phyloP scores from a whole-genome alignment of 805 yeast species.

The Yamadazyma kitorensis region DNA sequence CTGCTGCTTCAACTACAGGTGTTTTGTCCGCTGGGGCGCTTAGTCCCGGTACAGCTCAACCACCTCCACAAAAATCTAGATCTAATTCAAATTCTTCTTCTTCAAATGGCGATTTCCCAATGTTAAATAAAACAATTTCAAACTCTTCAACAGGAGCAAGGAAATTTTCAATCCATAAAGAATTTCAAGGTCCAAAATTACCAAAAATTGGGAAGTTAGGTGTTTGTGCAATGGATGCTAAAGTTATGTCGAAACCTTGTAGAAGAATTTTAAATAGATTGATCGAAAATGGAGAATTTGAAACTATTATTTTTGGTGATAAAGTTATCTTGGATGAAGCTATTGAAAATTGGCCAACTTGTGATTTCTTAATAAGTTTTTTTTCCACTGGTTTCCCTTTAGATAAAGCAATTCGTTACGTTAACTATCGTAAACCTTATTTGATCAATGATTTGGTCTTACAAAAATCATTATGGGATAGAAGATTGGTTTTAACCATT shows the following conservation, averaged over 20 bases:
- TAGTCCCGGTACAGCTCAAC: no score
- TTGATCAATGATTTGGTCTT: slow-evolving; percentile 82
- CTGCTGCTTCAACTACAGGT: no score
- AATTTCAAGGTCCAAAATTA: slow-evolving; percentile 45
- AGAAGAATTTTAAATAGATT: slow-evolving; percentile 83
- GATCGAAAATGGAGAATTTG: slow-evolving; percentile 92
- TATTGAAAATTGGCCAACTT: slow-evolving; percentile 98
- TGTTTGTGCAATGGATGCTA: slow-evolving; percentile 98
- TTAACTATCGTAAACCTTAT: slow-evolving; percentile 84
- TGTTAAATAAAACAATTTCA: slow-evolving; percentile 34
- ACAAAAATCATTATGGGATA: slow-evolving; percentile 97
- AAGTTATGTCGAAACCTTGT: slow-evolving; percentile 94
- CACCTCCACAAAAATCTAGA: slow-evolving; percentile 22
- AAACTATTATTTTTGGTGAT: slow-evolving; percentile 95
- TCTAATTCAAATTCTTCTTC: slow-evolving; percentile 19
- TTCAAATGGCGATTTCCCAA: slow-evolving; percentile 11
- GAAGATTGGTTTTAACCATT: slow-evolving; percentile 79
- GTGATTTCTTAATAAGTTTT: slow-evolving; percentile 91
- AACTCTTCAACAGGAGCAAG: slow-evolving; percentile 31
- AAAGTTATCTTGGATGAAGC: slow-evolving; percentile 91
- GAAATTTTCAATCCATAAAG: slow-evolving; percentile 33
- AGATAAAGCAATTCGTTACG: slow-evolving; percentile 91
- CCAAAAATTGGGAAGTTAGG: slow-evolving; percentile 91
- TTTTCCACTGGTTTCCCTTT: slow-evolving; percentile 96
- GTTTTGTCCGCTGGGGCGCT: no score